Base-by-base conservation (phyloP, 2,329 filamentous ascomycete genomes). In the Pyrenophora graminea region DNA sequence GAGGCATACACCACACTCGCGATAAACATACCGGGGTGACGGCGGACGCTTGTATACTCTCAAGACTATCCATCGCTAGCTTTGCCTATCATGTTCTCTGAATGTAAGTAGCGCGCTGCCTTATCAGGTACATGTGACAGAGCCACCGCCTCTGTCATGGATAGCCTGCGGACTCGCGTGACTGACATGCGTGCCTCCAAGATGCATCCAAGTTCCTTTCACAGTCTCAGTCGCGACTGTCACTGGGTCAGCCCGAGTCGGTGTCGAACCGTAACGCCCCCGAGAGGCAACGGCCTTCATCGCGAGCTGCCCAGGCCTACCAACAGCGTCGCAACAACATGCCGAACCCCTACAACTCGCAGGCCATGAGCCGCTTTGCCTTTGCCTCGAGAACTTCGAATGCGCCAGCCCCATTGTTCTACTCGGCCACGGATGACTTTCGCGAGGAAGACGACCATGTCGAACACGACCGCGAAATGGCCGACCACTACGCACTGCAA, bases 161-260 rank as follows among this genome's bases (percentile, higher is more conserved):
- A 48, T 41, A 42, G 39, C 56, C 45, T 51, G 34, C 36, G 18
- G 49, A 62, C 23, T 72, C 74, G 74, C 72, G 74, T 77, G 75
- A 77, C 72, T 76, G 60, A 77, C 73, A 52, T 63, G 54, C 61
- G 51, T 59, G 61, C 57, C 56, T 56, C 58, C 46, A 69, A 97
- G 94, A 97, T 87, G 94, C 94, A 68, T 97, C 93, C 62, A 88
- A 88, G 64, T 99, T 99, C 74, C 85, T 99, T 83, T 97, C 92
- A 62, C 94, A 97, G 83, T 97, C 91, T 60, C 92, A 96, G 80
- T 96, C 92, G 55, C 88, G 91, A 58, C 80, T 97, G 67, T 90
- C 88, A 62, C 91, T 76, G 84, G 88, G 71, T 75, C 83, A 77
- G 61, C 70, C 60, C 59, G 74, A 80, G 62, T 67, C 73, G 74